Conservation (phyloP, 2,329 filamentous ascomycete species). For the Hypoxylon sp. region DNA sequence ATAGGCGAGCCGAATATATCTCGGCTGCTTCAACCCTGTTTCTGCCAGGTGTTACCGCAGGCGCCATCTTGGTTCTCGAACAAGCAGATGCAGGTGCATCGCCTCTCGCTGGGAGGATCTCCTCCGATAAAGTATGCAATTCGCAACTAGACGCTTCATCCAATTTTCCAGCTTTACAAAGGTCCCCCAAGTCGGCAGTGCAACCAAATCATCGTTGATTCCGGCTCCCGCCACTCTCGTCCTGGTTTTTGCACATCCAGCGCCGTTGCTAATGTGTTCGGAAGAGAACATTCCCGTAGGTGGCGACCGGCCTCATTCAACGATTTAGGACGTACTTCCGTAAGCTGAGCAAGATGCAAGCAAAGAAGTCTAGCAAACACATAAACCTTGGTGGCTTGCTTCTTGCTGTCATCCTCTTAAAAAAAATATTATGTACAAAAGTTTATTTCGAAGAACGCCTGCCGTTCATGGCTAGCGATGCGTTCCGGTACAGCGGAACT, state of each 20-base stretch:
- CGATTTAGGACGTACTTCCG: slow-evolving; percentile 28
- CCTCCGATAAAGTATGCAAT: slow-evolving; percentile 21
- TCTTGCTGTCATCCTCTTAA: slow-evolving; percentile 3
- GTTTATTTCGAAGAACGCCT: slow-evolving; percentile 15
- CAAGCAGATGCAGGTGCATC: slow-evolving; percentile 22
- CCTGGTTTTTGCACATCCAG: slow-evolving; percentile 14
- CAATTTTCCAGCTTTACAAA: slow-evolving; percentile 16
- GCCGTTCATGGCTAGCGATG: slow-evolving; percentile 33
- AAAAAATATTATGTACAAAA: slow-evolving; percentile 4
- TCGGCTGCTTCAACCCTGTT: slow-evolving; percentile 39
- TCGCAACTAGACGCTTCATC: slow-evolving; percentile 7
- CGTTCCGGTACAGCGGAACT: slow-evolving; percentile 38
- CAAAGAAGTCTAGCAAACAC: slow-evolving; percentile 3
- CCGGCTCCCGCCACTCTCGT: slow-evolving; percentile 9
- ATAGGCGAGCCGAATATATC: slow-evolving; percentile 34
- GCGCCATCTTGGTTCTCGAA: slow-evolving; percentile 39
- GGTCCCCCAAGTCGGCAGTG: slow-evolving; percentile 24
- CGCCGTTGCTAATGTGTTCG: slow-evolving; percentile 5
- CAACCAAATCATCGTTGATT: slow-evolving; percentile 16
- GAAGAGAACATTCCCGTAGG: slow-evolving; percentile 20
- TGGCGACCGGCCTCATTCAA: slow-evolving; percentile 30
- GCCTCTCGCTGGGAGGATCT: slow-evolving; percentile 8
- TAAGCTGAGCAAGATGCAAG: slow-evolving; percentile 18
- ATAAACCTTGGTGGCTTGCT: slow-evolving; percentile 25
- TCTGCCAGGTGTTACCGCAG: slow-evolving; percentile 40